A percentile compares a stretch with the other conserved stretches of the same genome.
Evolutionary conservation across 106 monocot genomes (phyloP).

Genomic region (Apostasia shenzhenica): DNA sequence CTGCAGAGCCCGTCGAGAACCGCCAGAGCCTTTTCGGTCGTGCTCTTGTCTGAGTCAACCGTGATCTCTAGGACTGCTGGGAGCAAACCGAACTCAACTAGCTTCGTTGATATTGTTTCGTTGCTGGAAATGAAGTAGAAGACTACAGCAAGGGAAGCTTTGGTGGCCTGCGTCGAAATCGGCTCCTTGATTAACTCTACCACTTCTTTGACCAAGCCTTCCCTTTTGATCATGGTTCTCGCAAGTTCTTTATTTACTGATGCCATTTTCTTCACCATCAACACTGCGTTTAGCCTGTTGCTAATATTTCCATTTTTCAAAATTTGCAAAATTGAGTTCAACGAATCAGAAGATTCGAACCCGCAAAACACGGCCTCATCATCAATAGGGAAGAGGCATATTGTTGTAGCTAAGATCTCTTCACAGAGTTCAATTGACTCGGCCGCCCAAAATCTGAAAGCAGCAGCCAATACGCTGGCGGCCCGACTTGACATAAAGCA

Average conservation of each 20-base stretch:
- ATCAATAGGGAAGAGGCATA: conserved; percentile 33
- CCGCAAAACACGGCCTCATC: conserved; percentile 10
- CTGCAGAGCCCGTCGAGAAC: conserved; percentile 23
- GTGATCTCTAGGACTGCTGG: conserved; percentile 39
- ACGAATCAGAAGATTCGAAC: conserved; percentile 20
- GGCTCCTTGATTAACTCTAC: conserved; percentile 42
- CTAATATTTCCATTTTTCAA: conserved; percentile 20
- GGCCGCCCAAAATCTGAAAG: conserved; percentile 15
- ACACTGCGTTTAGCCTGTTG: conserved; percentile 30
- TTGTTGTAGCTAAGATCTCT: conserved; percentile 40
- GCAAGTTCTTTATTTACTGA: conserved; percentile 4
- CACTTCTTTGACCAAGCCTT: conserved; percentile 26
- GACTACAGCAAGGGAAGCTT: conserved; percentile 37
- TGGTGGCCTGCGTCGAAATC: conserved; percentile 48
- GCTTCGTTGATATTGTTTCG: conserved; percentile 6
- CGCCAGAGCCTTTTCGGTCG: conserved; percentile 42
- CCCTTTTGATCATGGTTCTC: conserved; percentile 7
- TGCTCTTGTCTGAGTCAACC: conserved; percentile 54
- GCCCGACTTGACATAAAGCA: conserved; percentile 26
- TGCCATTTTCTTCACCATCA: conserved; percentile 27
- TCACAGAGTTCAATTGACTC: conserved; percentile 4
- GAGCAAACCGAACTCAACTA: conserved; percentile 34
- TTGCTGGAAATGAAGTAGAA: conserved; percentile 30
- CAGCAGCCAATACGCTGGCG: conserved; percentile 6
- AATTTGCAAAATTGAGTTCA: conserved; percentile 33